Percentiles rank a stretch among this genome's conserved stretches.
Evolutionary conservation across 768 basidiomycete genomes (phyloP).

Genomic region (Guyanaporus albipodus): DNA sequence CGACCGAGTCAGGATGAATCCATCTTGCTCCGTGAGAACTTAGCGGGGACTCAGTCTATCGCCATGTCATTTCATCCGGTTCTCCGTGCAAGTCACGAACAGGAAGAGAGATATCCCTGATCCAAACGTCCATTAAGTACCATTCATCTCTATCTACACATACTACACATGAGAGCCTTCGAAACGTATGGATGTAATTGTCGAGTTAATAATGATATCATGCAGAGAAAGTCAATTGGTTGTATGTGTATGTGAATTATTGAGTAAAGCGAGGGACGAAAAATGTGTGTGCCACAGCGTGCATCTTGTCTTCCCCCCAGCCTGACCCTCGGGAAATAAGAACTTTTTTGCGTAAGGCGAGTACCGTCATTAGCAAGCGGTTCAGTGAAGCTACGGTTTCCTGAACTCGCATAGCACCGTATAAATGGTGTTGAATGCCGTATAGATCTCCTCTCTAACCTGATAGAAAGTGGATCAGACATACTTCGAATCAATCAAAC

Average conservation of each 20-base stretch:
- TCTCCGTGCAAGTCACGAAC: too few relatives aligned
- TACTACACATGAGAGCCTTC: background rate
- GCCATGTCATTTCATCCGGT: too few relatives aligned
- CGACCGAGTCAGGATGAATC: too few relatives aligned
- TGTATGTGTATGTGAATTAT: slow-evolving; percentile 27
- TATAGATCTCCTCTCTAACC: slow-evolving; percentile 99
- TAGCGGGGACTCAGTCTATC: too few relatives aligned
- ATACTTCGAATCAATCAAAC: too few relatives aligned
- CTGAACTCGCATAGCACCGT: slow-evolving; percentile 95
- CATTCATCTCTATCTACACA: slow-evolving; percentile 4
- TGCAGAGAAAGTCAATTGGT: slow-evolving; percentile 22
- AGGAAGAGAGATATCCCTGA: too few relatives aligned
- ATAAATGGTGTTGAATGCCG: slow-evolving; percentile 99
- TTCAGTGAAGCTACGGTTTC: slow-evolving; percentile 51
- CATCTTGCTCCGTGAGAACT: too few relatives aligned
- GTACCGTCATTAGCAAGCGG: slow-evolving; percentile 2
- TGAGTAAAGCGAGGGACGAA: slow-evolving; percentile 24
- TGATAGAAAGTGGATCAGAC: too few relatives aligned
- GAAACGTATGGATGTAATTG: slow-evolving; percentile 15
- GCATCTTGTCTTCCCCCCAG: slow-evolving; percentile 36
- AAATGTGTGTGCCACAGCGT: slow-evolving; percentile 27
- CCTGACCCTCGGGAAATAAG: slow-evolving; percentile 29
- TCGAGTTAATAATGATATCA: slow-evolving; percentile 25
- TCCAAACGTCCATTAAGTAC: background rate
- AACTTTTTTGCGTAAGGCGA: slow-evolving; percentile 15